Base-by-base conservation (phyloP, 164 flowering plant genomes). In the Stephania cephalantha region DNA sequence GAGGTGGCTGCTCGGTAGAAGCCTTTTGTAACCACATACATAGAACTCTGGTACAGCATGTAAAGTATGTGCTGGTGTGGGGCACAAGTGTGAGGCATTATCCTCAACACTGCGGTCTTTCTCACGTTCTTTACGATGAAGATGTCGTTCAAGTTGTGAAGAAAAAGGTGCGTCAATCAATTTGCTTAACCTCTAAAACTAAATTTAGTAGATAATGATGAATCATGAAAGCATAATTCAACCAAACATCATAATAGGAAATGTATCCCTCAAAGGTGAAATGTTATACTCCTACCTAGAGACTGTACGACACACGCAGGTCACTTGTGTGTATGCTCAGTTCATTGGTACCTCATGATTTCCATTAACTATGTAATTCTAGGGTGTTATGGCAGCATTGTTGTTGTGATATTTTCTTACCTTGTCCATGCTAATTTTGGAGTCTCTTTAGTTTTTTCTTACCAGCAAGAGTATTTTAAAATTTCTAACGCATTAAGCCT, bases 71-170 rank as follows among this genome's bases (percentile, higher is more conserved):
- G 72, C 83, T 96, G 10, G 98, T 92, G 7, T 96, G 99, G 99
- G 99, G 99, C 71, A 82, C 79, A 75, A 94, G 99, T 85, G 90
- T 98, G 58, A 87, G 99, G 79, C 99, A 96, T 78, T 89, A 89
- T 75, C 99, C 99, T 4, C 99, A 96, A 77, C 91, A 91, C 80
- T 96, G 99, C 90, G 99, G 99, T 68, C 92, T 91, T 50, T 64
- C 85, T 75, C 99, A 96, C 67, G 66, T 68, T 82, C 96, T 96
- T 81, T 84, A 91, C 29, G 99, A 96, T 72, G 99, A 94, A 82
- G 99, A 96, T 74, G 99, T 96, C 52, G 98, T 96, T 74, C 99
- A 96, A 82, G 86, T 96, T 80, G 99, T 94, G 42, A 96, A 96
- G 94, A 96, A 96, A 81, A 94, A 96, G 98, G 99, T 86, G 69